Evolutionary conservation across 306 rosid species (phyloP).

Genomic region (Cyamopsis tetragonoloba): DNA sequence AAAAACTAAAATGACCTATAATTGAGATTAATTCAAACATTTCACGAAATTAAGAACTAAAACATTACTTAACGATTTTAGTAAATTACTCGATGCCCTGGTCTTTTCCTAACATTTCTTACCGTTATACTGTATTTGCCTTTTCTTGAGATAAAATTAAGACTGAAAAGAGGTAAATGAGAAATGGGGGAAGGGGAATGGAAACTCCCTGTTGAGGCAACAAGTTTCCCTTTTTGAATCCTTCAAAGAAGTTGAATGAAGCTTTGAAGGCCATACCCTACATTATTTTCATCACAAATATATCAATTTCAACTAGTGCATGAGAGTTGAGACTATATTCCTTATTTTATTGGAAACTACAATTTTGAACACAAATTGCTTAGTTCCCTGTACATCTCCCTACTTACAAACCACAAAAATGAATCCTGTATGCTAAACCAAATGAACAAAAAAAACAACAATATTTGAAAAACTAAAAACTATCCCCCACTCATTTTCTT

Average conservation of each 20-base stretch:
- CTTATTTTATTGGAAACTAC: slow-evolving; percentile 20
- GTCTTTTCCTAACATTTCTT: too few species aligned
- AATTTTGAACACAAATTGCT: slow-evolving; percentile 5
- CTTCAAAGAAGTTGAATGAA: slow-evolving; percentile 25
- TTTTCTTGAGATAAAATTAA: background rate
- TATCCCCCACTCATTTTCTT: slow-evolving; percentile 19
- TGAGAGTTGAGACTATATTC: too few species aligned
- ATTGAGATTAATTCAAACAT: too few species aligned
- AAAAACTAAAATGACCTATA: too few species aligned
- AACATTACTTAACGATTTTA: too few species aligned
- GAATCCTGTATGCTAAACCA: slow-evolving; percentile 7
- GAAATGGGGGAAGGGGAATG: background rate
- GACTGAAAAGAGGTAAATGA: background rate
- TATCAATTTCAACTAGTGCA: background rate
- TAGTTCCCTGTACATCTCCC: slow-evolving; percentile 35
- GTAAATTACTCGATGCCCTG: too few species aligned
- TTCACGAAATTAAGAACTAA: too few species aligned
- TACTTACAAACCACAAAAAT: slow-evolving; percentile 25
- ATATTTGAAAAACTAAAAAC: slow-evolving; percentile 14
- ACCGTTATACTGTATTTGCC: background rate
- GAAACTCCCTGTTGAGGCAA: slow-evolving; percentile 26
- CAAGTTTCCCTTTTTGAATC: slow-evolving; percentile 24
- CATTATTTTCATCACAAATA: too few species aligned
- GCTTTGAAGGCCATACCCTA: background rate
- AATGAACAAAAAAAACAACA: background rate